phyloP scores from a whole-genome alignment of 176 grass and related monocot species.

The Oryza coarctata region DNA sequence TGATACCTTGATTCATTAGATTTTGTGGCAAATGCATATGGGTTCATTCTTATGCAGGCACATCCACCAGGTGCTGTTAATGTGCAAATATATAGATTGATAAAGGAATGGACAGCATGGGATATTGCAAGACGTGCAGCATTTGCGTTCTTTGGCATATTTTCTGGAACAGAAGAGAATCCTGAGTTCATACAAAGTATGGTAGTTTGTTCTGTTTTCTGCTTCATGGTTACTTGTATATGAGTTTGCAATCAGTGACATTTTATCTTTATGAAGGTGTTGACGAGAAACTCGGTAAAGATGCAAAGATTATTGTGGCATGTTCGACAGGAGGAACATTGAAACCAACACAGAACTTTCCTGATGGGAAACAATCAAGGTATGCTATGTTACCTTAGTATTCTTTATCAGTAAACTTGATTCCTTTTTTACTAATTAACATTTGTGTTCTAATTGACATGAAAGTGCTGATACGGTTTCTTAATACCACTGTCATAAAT shows the following conservation, averaged over 20 bases:
- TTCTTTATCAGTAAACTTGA: neutral
- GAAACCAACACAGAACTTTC: conserved; percentile 86
- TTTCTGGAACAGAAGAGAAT: conserved; percentile 95
- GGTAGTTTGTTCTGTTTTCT: neutral
- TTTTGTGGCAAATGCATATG: neutral
- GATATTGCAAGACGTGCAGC: conserved; percentile 96
- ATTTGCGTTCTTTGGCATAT: conserved; percentile 99
- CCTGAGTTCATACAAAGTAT: conserved; percentile 90
- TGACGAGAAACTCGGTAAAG: conserved; percentile 70
- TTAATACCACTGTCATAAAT: neutral
- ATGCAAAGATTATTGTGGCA: conserved; percentile 98
- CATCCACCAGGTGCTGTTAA: conserved; percentile 94
- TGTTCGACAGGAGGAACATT: conserved; percentile 88
- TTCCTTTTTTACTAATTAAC: neutral
- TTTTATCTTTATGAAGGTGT: conserved; percentile 48
- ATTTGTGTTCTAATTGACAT: neutral
- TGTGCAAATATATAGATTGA: conserved; percentile 99
- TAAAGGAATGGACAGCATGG: conserved; percentile 99
- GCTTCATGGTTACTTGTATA: conserved; percentile 20
- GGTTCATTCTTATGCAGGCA: conserved; percentile 45
- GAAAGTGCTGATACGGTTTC: neutral
- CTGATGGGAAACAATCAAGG: conserved; percentile 93
- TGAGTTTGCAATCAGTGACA: neutral
- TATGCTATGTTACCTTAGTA: conserved; percentile 32
- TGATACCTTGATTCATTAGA: neutral